Percentiles rank a stretch among this genome's conserved stretches.
Conservation (phyloP, 345 rosid species). For the Moricandia arvensis region DNA sequence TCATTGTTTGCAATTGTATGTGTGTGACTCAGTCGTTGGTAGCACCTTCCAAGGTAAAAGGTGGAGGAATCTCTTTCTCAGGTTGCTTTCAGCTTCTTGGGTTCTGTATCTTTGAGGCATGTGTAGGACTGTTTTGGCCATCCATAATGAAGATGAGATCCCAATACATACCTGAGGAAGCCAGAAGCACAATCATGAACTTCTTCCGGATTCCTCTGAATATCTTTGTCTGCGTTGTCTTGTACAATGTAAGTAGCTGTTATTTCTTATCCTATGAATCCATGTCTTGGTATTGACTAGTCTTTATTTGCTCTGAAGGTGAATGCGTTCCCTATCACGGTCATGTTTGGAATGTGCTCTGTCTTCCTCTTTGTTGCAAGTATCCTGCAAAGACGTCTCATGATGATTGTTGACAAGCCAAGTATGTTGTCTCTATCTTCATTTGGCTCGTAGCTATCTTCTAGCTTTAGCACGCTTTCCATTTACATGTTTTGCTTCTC, state of each 20-base stretch:
- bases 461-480: constrained; percentile 2
- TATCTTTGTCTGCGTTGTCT: constrained; percentile 85
- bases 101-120: constrained; percentile 90
- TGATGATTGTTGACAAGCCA: constrained; percentile 72
- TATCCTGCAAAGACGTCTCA: constrained; percentile 76
- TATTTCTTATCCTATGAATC: neutral
- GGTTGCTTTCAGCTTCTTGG: constrained; percentile 88
- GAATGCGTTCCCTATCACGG: constrained; percentile 84
- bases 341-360: constrained; percentile 98
- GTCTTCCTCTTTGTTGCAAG: constrained; percentile 94
- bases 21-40: constrained; percentile 50
- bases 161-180: constrained; percentile 97
- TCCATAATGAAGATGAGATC: constrained; percentile 99
- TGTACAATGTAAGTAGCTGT: constrained; percentile 61
- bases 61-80: constrained; percentile 78
- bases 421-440: constrained; percentile 51
- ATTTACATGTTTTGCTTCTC: constrained; percentile 1
- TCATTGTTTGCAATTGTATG: constrained; percentile 12
- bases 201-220: constrained; percentile 97
- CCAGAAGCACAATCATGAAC: constrained; percentile 99
- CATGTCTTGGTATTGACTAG: constrained; percentile 14
- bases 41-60: constrained; percentile 66
- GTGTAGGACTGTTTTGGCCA: constrained; percentile 99
- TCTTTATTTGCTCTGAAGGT: constrained; percentile 49
- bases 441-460: constrained; percentile 11